Evolutionary conservation across 306 rosid genomes (phyloP), one percentile per base, ranked within the genome.

Genomic region (Rosa lucieae): DNA sequence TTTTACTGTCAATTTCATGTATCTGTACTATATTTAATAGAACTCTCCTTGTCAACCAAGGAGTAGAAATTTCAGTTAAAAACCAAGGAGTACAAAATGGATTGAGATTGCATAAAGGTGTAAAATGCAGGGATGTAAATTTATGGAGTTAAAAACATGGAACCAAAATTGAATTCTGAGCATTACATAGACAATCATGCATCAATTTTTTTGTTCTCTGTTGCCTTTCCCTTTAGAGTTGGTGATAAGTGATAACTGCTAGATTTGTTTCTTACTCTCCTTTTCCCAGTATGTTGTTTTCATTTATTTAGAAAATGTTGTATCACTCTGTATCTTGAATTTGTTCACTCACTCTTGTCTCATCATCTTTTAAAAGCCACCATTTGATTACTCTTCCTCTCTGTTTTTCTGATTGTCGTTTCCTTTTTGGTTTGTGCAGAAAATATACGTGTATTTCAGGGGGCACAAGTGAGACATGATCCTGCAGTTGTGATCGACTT

Each of bases 391-490:
- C 20, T 14, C 3, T n/a, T 67, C 53, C 40, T 55, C 4, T 2
- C 2, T 35, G 1, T 17, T 44, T 51, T 5, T 62, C 73, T 82
- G 67, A 49, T 48, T 40, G 11, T 17, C 11, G 5, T n/a, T 52
- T 74, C 58, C 71, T 72, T 15, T 46, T 75, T 72, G 79, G 72
- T 52, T 78, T 80, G 13, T 89, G 90, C 99, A 96, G 99, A 96
- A 91, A 96, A 77, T 88, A 71, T 96, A 96, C 90, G 44, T 90
- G 90, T 93, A 86, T 79, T 96, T 96, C 90, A 89, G 99, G 84
- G 97, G 98, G 77, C 43, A 89, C 72, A 91, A 89, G 89, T 96
- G 93, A 95, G 86, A 47, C 46, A 46, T n/a, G 78, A 51, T 74
- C 26, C 10, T 35, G 58, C 48, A 82, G 77, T 79, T 71, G 82